Conservation (phyloP, 768 basidiomycete species). For the Suillus paluster region DNA sequence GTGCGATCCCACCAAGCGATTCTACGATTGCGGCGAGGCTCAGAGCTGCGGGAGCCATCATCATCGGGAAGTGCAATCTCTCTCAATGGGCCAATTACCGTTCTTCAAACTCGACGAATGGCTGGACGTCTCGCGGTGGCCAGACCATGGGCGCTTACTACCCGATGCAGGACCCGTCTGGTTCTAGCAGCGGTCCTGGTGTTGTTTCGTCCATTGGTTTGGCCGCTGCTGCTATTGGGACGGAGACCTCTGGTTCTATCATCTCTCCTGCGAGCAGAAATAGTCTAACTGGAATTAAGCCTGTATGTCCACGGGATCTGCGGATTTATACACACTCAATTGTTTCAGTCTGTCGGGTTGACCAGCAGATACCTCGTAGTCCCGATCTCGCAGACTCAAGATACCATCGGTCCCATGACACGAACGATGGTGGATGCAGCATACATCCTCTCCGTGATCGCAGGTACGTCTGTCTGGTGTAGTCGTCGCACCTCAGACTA, state of each 20-base stretch:
- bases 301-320: conserved; percentile 27
- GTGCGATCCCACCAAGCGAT: conserved; percentile 8
- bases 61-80: conserved; percentile 51
- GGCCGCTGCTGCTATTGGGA: conserved; percentile 44
- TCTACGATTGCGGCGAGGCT: conserved; percentile 1
- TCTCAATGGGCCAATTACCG: conserved; percentile 54
- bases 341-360: conserved; percentile 2
- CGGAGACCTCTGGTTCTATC: conserved; percentile 55
- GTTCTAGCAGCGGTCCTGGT: conserved; percentile 58
- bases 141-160: conserved; percentile 52
- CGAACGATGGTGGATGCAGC: conserved; percentile 56
- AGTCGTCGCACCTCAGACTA: not conserved
- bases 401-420: conserved; percentile 57
- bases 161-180: conserved; percentile 51
- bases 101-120: conserved; percentile 41
- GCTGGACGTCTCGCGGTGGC: conserved; percentile 55
- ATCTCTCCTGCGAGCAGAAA: conserved; percentile 52
- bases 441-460: conserved; percentile 52
- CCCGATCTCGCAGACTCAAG: conserved; percentile 55
- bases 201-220: conserved; percentile 53
- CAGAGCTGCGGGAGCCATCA: not conserved
- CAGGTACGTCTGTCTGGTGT: conserved; percentile 34
- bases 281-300: conserved; percentile 58
- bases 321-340: not conserved
- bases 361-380: conserved; percentile 39